phyloP scores from a whole-genome alignment of 2,329 filamentous ascomycete species.

The Ophiognomonia clavigignenti-juglandacearum region DNA sequence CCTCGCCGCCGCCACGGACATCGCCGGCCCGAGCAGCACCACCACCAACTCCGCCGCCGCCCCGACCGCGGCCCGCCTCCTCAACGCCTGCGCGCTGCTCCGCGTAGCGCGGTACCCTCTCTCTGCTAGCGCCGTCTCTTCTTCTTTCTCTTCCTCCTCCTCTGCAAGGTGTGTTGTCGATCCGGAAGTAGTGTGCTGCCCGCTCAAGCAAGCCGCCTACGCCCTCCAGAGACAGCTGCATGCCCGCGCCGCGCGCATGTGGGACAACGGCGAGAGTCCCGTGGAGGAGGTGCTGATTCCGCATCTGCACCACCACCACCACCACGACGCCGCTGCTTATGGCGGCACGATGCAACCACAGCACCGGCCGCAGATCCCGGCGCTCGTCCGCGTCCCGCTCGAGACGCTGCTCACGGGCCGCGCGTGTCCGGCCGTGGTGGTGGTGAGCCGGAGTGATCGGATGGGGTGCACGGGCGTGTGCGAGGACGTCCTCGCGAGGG shows the following conservation, averaged over 20 bases:
- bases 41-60: constrained; percentile 42
- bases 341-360: background rate
- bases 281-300: no score
- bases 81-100: constrained; percentile 63
- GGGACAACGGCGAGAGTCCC: constrained; percentile 36
- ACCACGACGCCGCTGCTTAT: no score
- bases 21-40: constrained; percentile 46
- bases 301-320: no score
- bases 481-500: constrained; percentile 56
- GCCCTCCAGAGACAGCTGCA: constrained; percentile 60
- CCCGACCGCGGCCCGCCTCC: constrained; percentile 55
- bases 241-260: constrained; percentile 48
- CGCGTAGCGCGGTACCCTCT: constrained; percentile 66
- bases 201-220: constrained; percentile 58
- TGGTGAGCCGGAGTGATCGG: constrained; percentile 58
- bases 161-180: no score
- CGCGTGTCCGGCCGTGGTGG: constrained; percentile 43
- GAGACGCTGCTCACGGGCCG: constrained; percentile 22
- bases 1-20: constrained; percentile 54
- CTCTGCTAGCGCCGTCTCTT: no score
- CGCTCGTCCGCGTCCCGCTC: constrained; percentile 58
- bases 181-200: no score
- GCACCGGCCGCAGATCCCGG: constrained; percentile 46
- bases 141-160: background rate
- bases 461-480: constrained; percentile 57